Evolutionary conservation across 805 yeast species (phyloP).

Genomic region (Pichia nakasei): DNA sequence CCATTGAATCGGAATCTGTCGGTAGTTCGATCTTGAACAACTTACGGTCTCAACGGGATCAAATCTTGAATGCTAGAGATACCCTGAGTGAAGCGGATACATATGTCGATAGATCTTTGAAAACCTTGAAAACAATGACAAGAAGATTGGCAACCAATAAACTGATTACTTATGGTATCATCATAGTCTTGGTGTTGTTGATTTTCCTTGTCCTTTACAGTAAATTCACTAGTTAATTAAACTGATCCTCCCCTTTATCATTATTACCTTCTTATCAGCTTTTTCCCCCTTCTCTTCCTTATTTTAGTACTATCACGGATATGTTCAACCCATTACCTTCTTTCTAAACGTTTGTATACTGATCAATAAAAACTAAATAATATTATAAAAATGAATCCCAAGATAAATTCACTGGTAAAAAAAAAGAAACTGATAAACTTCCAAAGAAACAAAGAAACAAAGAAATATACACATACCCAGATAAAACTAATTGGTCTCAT

Average conservation of each 20-base stretch:
- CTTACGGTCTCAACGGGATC: slow-evolving; percentile 88
- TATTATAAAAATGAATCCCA: no score
- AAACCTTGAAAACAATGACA: slow-evolving; percentile 85
- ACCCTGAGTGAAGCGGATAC: slow-evolving; percentile 85
- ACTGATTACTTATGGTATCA: slow-evolving; percentile 82
- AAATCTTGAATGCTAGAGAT: slow-evolving; percentile 75
- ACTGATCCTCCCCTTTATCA: not conserved
- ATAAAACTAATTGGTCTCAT: slow-evolving; percentile 35
- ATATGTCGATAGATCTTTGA: slow-evolving; percentile 81
- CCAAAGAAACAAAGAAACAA: not conserved
- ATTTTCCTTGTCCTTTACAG: slow-evolving; percentile 77
- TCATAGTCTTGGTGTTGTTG: slow-evolving; percentile 73
- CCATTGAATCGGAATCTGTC: slow-evolving; percentile 83
- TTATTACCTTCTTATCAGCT: no score
- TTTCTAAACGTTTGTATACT: no score
- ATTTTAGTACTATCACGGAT: not conserved
- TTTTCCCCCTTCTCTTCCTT: not conserved
- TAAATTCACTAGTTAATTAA: slow-evolving; percentile 55
- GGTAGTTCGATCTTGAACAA: slow-evolving; percentile 89
- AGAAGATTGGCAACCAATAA: slow-evolving; percentile 88
- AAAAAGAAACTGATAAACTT: not conserved
- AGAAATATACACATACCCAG: not conserved
- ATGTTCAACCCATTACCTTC: no score
- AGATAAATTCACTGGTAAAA: not conserved
- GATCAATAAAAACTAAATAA: no score